Evolutionary conservation across 768 basidiomycete genomes (phyloP), one percentile per base, ranked within the genome.

Genomic region (Boletus pseudo-olivaceus): DNA sequence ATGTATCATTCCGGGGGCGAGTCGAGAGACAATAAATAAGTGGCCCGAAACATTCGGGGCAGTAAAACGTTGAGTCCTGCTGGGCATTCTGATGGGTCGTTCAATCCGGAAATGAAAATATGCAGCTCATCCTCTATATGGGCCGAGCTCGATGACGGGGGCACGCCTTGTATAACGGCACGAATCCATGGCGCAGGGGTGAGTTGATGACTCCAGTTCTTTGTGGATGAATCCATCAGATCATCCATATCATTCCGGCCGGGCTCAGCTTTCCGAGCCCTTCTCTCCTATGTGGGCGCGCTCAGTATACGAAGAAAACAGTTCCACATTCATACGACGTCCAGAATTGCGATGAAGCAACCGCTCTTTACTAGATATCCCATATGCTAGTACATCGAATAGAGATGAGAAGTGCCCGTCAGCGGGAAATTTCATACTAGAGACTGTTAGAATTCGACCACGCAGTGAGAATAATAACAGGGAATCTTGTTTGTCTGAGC

Each of bases 21-120:
- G 4, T 49, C 17, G 0, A 23, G 30, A 46, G 37, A 62, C 53
- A 63, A 64, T 53, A 47, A 33, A 26, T 1, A 7, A 19, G 17
- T 5, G 7, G 29, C 8, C 17, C 5, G 50, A 41, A 20, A 30
- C 11, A 4, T 38, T 15, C 17, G 20, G 19, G 17, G 46, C 7
- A 29, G 43, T 39, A 39, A 32, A 44, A 14, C 14, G 10, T 12
- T 33, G 29, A 26, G 9, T 14, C 23, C 6, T 42, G 20, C 15
- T 12, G 7, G 30, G 35, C 6, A 30, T 20, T 42, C 30, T 5
- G 9, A 29, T 23, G 29, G 0, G 8, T 3, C 15, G 2, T 42
- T 17, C 9, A 10, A 27, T 11, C 20, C 26, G 15, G 27, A 29
- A 23, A 46, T 30, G 37, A 26, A 40, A 11, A 6, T n/a, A 26